These are phyloP conservation scores for Calonectria hongkongensis DNA, from an alignment of 2,329 filamentous ascomycete species.

Conservation along the genomic window DNA sequence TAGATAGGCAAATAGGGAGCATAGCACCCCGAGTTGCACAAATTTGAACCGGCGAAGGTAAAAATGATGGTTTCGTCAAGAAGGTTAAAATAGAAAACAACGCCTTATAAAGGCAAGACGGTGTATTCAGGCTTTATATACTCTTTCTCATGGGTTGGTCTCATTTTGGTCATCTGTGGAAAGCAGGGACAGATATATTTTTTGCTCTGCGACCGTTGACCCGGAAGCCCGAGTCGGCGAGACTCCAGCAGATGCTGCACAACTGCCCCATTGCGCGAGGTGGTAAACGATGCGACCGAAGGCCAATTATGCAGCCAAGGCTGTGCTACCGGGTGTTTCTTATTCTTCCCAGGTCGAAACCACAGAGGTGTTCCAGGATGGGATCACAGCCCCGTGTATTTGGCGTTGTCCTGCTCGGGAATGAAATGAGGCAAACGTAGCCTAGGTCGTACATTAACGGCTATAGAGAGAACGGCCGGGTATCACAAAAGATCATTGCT, in stretches of 20 bases:
- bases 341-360: conserved; percentile 44
- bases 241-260: conserved; percentile 17
- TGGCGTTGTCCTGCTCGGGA: conserved; percentile 40
- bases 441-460: conserved; percentile 53
- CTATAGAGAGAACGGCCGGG: conserved; percentile 46
- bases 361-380: conserved; percentile 44
- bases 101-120: background rate
- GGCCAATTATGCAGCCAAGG: conserved; percentile 45
- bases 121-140: conserved; percentile 6
- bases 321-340: conserved; percentile 46
- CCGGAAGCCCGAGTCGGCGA: conserved; percentile 11
- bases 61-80: background rate
- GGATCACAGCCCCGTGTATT: conserved; percentile 39
- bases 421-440: conserved; percentile 55
- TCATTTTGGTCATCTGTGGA: background rate
- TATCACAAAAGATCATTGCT: conserved; percentile 45
- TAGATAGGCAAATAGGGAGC: background rate
- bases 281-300: conserved; percentile 44
- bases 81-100: background rate
- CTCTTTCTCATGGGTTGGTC: background rate
- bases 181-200: background rate
- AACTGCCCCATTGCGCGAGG: conserved; percentile 8
- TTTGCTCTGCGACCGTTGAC: background rate
- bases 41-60: conserved; percentile 15
- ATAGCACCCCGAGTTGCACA: background rate